Percentiles rank a stretch among this genome's conserved stretches.
Evolutionary conservation across 306 rosid species (phyloP).

Genomic region (Cotoneaster glaucophyllus): DNA sequence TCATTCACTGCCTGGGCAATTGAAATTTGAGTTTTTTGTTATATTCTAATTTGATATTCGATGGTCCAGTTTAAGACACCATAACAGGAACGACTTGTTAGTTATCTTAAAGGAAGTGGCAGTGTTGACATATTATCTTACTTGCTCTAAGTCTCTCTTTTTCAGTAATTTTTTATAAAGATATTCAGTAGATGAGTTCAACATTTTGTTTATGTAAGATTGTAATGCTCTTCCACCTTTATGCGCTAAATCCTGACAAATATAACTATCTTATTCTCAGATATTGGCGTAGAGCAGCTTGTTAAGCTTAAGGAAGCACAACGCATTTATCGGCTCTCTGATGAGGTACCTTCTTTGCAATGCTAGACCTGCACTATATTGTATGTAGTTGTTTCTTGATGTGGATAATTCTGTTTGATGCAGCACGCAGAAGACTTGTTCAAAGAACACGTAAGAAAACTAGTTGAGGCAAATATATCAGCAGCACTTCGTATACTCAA

Average conservation of each 20-base stretch:
- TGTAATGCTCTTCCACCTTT: not conserved
- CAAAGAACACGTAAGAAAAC: slow-evolving; percentile 62
- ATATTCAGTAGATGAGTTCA: not conserved
- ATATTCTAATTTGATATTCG: not conserved
- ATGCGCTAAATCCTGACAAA: slow-evolving; percentile 18
- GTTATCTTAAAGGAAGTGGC: not conserved
- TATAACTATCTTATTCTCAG: slow-evolving; percentile 32
- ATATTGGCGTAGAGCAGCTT: slow-evolving; percentile 57
- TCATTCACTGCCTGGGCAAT: not conserved
- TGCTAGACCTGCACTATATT: not conserved
- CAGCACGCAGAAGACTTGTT: slow-evolving; percentile 82
- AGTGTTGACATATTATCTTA: not conserved
- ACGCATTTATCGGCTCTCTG: slow-evolving; percentile 51
- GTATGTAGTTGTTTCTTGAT: slow-evolving; percentile 13
- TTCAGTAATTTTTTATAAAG: not conserved
- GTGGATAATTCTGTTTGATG: slow-evolving; percentile 25
- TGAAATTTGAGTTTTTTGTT: not conserved
- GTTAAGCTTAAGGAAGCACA: slow-evolving; percentile 73
- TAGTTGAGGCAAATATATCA: slow-evolving; percentile 74
- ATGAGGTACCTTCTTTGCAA: slow-evolving; percentile 55
- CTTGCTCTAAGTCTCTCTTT: not conserved
- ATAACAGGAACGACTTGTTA: not conserved
- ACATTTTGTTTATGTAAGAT: not conserved
- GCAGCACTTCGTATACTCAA: slow-evolving; percentile 55
- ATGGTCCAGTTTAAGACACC: not conserved